Conservation (phyloP, 495 filamentous ascomycete genomes). For the Podospora fimiseda region DNA sequence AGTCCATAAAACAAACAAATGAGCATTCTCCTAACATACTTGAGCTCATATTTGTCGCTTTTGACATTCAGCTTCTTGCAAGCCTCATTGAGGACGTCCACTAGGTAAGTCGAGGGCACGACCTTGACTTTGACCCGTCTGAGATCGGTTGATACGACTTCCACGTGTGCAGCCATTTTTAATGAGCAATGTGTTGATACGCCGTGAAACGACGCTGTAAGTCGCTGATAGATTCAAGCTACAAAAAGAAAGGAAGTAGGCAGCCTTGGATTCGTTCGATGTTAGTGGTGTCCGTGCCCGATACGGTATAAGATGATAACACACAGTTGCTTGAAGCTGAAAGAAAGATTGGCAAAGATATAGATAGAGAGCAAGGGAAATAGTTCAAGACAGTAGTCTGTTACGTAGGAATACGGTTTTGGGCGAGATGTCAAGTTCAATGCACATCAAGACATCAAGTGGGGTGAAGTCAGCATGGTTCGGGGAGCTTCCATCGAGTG, state of each 20-base stretch:
- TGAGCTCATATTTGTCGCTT: constrained; percentile 70
- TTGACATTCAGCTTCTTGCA: constrained; percentile 70
- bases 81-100: constrained; percentile 79
- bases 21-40: constrained; percentile 46
- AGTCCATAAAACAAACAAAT: not conserved
- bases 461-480: constrained; percentile 3
- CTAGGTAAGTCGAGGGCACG: constrained; percentile 67
- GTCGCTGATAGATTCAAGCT: too few species aligned
- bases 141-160: constrained; percentile 73
- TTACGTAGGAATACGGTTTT: not conserved
- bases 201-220: too few species aligned
- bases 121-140: constrained; percentile 75
- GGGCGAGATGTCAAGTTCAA: not conserved
- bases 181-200: too few species aligned
- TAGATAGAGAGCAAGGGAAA: not conserved
- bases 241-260: not conserved
- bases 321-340: not conserved
- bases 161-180: constrained; percentile 84
- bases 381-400: not conserved
- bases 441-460: not conserved
- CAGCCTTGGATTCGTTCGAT: not conserved
- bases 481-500: constrained; percentile 14
- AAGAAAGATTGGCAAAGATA: not conserved
- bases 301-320: not conserved
- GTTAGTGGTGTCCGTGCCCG: not conserved